Evolutionary conservation across 225 moss, liverwort and hornwort genomes (phyloP), one percentile per base, ranked within the genome.

Genomic region (Anthoceros angustus): DNA sequence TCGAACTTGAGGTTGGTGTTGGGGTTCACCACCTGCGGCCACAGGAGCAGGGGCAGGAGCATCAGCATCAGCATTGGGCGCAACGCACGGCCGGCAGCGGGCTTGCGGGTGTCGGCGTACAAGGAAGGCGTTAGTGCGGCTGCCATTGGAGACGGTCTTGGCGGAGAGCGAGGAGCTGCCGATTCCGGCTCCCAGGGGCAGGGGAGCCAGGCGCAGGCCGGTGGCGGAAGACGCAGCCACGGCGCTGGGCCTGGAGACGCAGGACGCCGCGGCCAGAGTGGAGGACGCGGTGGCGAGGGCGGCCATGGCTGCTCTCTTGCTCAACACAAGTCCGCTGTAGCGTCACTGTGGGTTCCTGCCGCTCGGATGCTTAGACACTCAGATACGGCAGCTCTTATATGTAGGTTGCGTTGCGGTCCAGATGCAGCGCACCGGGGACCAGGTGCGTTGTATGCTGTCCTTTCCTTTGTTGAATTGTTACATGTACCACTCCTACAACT

Each of bases 11-110:
- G 6, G 64, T 79, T 75, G 70, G 43, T 70, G 5, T 73, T 39
- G 12, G 79, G 79, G 62, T 80, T 69, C 64, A 75, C 69, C 11
- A 80, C 79, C 74, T 78, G 66, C 20, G 12, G 20, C 63, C 24
- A 41, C 8, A 32, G 32, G 32, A 32, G 32, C 4, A 32, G 32
- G 32, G 32, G 32, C 8, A 32, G 32, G 32, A 32, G 32, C 4
- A 32, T 1, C 2, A 4, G 32, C 42, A 42, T 5, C 1, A 72
- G 24, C 3, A 23, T 18, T 0, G 2, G 10, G 16, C 39, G 66
- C 38, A 20, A 10, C 16, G 26, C 49, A 68, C 4, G 9, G 14
- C 12, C 25, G 10, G 8, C 5, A 18, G 23, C 18, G 10, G 1
- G 42, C 68, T 6, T 6, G 18, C 60, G 9, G 5, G n/a, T 12